phyloP scores from a whole-genome alignment of 768 basidiomycete genomes.

The Suillus tomentosus region DNA sequence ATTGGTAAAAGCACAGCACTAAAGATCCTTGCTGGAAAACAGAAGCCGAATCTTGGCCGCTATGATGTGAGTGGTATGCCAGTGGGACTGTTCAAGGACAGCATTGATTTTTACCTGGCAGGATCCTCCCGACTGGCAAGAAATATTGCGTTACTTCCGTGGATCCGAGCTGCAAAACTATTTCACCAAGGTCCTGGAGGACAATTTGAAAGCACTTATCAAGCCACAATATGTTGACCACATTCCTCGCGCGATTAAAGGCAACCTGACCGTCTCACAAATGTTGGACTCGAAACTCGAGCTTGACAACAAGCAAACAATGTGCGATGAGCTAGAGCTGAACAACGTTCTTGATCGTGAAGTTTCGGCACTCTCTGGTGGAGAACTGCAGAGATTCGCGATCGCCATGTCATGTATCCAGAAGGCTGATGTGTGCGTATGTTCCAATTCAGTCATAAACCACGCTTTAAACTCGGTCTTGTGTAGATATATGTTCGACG shows the following conservation, averaged over 20 bases:
- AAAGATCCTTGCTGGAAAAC: slow-evolving; percentile 94
- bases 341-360: slow-evolving; percentile 86
- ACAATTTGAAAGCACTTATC: slow-evolving; percentile 97
- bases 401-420: slow-evolving; percentile 98
- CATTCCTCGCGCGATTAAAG: slow-evolving; percentile 95
- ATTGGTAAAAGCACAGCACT: slow-evolving; percentile 98
- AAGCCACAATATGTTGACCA: slow-evolving; percentile 99
- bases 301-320: slow-evolving; percentile 81
- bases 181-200: slow-evolving; percentile 98
- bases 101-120: slow-evolving; percentile 30
- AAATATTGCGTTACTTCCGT: slow-evolving; percentile 97
- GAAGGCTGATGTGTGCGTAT: slow-evolving; percentile 86
- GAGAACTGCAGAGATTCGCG: slow-evolving; percentile 97
- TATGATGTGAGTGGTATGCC: slow-evolving; percentile 71
- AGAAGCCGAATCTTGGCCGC: slow-evolving; percentile 96
- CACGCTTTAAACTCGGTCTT: slow-evolving; percentile 13
- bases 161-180: slow-evolving; percentile 99
- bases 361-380: slow-evolving; percentile 85
- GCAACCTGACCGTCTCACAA: slow-evolving; percentile 76
- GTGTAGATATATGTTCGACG: slow-evolving; percentile 95
- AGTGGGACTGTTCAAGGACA: slow-evolving; percentile 3
- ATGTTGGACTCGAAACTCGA: slow-evolving; percentile 95
- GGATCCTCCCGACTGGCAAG: slow-evolving; percentile 99
- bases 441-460: slow-evolving; percentile 3
- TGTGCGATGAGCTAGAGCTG: slow-evolving; percentile 87